Evolutionary conservation across 2,329 filamentous ascomycete genomes (phyloP), one percentile per base, ranked within the genome.

Genomic region (Zymoseptoria tritici): DNA sequence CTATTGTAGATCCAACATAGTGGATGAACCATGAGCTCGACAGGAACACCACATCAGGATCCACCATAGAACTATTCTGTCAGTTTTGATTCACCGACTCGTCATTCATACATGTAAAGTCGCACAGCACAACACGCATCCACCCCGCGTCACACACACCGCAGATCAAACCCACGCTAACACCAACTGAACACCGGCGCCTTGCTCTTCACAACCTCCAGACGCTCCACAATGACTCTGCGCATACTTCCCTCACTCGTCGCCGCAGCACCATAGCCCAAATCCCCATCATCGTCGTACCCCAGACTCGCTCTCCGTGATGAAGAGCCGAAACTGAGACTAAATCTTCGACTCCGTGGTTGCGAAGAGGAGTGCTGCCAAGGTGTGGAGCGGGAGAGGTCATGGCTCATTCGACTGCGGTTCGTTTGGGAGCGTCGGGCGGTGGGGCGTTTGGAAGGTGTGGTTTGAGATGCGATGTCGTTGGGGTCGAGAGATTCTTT

Each of bases 101-200:
- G 26, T 29, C 26, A 29, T 29, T 29, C 26, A 29, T 29, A 29
- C 26, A 29, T 29, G 26, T 29, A 29, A 2, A 29, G 26, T 29
- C 26, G 26, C 26, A 29, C 26, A 9, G 26, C 26, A 29, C 26
- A 9, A 24, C 22, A 24, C 8, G 9, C 26, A 29, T 29, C 6
- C 26, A 29, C 9, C 26, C 26, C 26, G 9, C 26, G 26, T 29
- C 26, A 29, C 26, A 8, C 26, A 29, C 26, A 29, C 26, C 26
- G 26, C 26, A 29, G 9, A 29, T 29, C 26, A 29, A 3, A 29
- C 9, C 26, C 26, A 29, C 26, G 26, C 74, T 67, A 97, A 79
- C 94, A 99, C 90, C 94, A 99, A 52, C 90, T 96, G 76, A 99
- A 99, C 31, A 99, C 91, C 1, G 94, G 94, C 72, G 96, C 95